Conservation (phyloP, 257 asterid genomes). For the Gardenia jasminoides region DNA sequence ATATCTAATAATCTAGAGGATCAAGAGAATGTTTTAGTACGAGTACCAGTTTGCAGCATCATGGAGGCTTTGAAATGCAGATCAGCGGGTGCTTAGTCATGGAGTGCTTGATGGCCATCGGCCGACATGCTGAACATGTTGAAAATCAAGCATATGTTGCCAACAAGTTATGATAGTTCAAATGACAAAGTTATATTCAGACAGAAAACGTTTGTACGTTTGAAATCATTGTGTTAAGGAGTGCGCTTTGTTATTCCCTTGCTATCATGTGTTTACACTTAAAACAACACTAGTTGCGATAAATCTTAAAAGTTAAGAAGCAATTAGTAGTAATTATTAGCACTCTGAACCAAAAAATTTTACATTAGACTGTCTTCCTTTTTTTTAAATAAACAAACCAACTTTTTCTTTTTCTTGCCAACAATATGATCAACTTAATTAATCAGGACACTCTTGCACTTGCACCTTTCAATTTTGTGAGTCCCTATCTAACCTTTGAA, state of each 20-base stretch:
- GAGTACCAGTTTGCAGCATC: background rate
- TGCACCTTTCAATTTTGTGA: background rate
- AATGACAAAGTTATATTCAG: slow-evolving; percentile 4
- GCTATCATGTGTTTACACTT: background rate
- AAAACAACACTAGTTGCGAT: background rate
- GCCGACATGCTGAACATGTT: slow-evolving; percentile 18
- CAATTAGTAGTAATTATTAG: background rate
- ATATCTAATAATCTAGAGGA: slow-evolving; percentile 12
- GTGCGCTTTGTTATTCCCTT: background rate
- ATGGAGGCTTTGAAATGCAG: slow-evolving; percentile 10
- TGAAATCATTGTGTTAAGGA: slow-evolving; percentile 12
- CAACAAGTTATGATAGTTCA: slow-evolving; percentile 3
- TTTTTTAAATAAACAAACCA: too few species aligned
- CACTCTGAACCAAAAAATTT: background rate
- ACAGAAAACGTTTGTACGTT: background rate
- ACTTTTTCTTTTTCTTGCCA: background rate
- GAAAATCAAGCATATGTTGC: slow-evolving; percentile 6
- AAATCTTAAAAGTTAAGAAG: background rate
- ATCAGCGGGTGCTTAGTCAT: slow-evolving; percentile 6
- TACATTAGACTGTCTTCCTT: background rate
- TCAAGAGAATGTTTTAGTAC: slow-evolving; percentile 11
- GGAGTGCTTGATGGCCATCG: slow-evolving; percentile 6
- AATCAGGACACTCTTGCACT: background rate
- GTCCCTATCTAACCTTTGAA: background rate
- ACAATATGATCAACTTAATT: too few species aligned